These are phyloP conservation scores for Scedosporium dehoogii DNA, from an alignment of 2,329 filamentous ascomycete species.

Conservation along the genomic window DNA sequence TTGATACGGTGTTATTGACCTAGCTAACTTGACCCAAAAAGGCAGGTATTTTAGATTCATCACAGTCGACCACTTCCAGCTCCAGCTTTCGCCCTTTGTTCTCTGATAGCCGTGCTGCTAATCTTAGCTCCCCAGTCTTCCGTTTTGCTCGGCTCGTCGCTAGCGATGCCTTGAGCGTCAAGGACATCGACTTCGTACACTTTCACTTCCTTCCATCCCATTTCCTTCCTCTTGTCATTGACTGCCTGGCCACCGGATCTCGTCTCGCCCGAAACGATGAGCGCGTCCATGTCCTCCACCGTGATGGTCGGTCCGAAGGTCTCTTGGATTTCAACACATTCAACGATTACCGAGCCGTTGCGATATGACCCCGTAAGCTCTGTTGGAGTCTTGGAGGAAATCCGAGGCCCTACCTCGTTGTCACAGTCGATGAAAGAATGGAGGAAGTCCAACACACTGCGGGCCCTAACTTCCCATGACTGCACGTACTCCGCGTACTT, in stretches of 20 bases:
- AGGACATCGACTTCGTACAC: constrained; percentile 88
- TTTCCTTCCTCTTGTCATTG: constrained; percentile 69
- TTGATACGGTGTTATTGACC: too few relatives aligned
- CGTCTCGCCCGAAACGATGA: constrained; percentile 86
- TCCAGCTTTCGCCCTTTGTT: constrained; percentile 26
- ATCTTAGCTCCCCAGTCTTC: constrained; percentile 73
- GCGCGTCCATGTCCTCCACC: constrained; percentile 63
- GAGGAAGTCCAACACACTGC: constrained; percentile 62
- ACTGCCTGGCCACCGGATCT: constrained; percentile 73
- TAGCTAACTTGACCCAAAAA: not conserved
- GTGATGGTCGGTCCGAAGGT: constrained; percentile 85
- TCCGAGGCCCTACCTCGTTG: constrained; percentile 16
- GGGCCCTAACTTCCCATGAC: constrained; percentile 66
- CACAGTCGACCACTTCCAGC: not conserved
- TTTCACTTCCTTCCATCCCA: constrained; percentile 65
- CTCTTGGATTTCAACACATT: constrained; percentile 79
- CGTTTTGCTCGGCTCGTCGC: constrained; percentile 24
- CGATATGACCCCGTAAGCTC: constrained; percentile 24
- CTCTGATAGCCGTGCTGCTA: constrained; percentile 78
- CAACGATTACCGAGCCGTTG: constrained; percentile 52
- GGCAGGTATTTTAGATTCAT: not conserved
- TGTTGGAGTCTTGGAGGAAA: constrained; percentile 7
- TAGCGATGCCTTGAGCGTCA: constrained; percentile 48
- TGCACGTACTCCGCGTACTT: constrained; percentile 76
- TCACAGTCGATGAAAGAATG: constrained; percentile 45